A percentile compares a stretch with the other conserved stretches of the same genome.
phyloP scores from a whole-genome alignment of 768 basidiomycete genomes.

The Fibroporia radiculosa region DNA sequence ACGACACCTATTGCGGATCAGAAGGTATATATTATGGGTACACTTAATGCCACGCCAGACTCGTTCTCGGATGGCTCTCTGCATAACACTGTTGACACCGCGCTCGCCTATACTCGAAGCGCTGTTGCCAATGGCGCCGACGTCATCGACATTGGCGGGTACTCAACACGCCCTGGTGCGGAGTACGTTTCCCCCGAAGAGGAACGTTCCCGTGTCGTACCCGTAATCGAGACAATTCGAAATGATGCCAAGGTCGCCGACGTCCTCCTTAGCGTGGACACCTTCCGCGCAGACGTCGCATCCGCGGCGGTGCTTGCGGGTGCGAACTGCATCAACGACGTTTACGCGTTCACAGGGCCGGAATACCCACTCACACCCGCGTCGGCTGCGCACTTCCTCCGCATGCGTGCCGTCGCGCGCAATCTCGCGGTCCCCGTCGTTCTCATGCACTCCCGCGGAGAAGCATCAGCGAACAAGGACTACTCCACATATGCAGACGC shows the following conservation, averaged over 20 bases:
- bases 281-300: conserved; percentile 81
- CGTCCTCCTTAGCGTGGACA: conserved; percentile 75
- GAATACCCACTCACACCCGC: conserved; percentile 29
- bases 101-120: conserved; percentile 41
- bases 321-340: conserved; percentile 92
- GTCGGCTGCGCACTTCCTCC: conserved; percentile 33
- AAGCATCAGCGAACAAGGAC: conserved; percentile 68
- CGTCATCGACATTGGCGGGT: conserved; percentile 90
- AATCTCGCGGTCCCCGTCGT: conserved; percentile 70
- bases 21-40: conserved; percentile 79
- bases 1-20: conserved; percentile 15
- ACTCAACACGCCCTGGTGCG: conserved; percentile 84
- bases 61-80: conserved; percentile 87
- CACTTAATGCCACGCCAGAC: conserved; percentile 89
- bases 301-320: conserved; percentile 68
- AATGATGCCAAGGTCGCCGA: conserved; percentile 11
- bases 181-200: conserved; percentile 57
- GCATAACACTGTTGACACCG: conserved; percentile 43
- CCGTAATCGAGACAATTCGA: conserved; percentile 58
- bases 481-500: conserved; percentile 39
- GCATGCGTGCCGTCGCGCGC: conserved; percentile 63
- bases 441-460: conserved; percentile 91
- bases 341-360: conserved; percentile 70
- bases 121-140: conserved; percentile 53
- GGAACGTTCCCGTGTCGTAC: conserved; percentile 66